Base-by-base conservation (phyloP, 2,329 filamentous ascomycete genomes). In the Colletotrichum sp. region DNA sequence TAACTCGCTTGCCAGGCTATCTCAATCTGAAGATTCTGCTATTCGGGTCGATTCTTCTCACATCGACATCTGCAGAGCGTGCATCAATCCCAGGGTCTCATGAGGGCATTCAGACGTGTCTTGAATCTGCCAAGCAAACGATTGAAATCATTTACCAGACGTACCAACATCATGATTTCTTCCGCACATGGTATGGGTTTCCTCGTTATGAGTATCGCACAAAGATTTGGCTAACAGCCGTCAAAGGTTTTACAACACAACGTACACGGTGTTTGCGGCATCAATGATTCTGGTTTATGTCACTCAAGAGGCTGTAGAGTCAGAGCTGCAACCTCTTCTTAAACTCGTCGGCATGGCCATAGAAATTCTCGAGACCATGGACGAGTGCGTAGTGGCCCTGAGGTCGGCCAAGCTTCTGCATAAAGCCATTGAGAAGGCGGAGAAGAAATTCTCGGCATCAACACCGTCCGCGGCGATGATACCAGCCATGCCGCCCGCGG, bases 201-300 rank as follows among this genome's bases (percentile, higher is more conserved):
- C 3, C 26, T 13, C 4, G 5, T 2, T 0, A 30, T 4, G 12
- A 12, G 6, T 2, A 3, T 12, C 12, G 3, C 15, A n/a, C 24
- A 36, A 7, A 30, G 6, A 8, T 2, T 24, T 15, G 4, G 30
- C 18, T 44, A 9, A 59, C 24, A 16, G 24, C 8, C n/a, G 2
- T 1, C 16, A 3, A 8, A 82, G 81, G 81, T 82, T 81, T 68
- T 81, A 82, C 70, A 82, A 82, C 67, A 82, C 81, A 3, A 82
- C 81, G 10, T 82, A 82, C 68, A 80, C 78, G 3, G 77, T 80
- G 21, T 82, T 82, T 49, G 80, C 81, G 6, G 79, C 81, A 13
- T 81, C 81, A 21, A 79, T 82, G 36, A 80, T 82, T 36, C 77
- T 82, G 13, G 79, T 82, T 4, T 81, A 82, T 76, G 70, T 78